Evolutionary conservation across 352 stramenopile genomes (phyloP).

Genomic region (Pythium dissimile): DNA sequence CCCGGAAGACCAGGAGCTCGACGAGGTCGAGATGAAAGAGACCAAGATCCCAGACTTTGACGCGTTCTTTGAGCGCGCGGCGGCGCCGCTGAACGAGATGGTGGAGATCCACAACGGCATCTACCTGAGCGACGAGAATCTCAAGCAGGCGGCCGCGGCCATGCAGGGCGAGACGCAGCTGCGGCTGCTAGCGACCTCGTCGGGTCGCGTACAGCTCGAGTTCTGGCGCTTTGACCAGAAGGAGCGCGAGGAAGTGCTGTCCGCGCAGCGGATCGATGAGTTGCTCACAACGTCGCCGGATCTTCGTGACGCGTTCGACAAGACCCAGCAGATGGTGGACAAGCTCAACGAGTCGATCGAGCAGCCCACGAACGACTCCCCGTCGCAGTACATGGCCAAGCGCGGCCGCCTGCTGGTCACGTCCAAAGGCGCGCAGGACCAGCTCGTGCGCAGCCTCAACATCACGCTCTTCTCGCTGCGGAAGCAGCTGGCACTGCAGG

Average conservation of each 20-base stretch:
- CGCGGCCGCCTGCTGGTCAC: conserved; percentile 34
- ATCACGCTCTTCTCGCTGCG: conserved; percentile 32
- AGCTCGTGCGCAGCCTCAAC: conserved; percentile 27
- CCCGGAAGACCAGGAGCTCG: conserved; percentile 23
- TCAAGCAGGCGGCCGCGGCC: conserved; percentile 41
- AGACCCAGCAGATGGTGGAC: conserved; percentile 20
- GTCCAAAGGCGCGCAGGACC: conserved; percentile 24
- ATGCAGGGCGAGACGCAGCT: conserved; percentile 50
- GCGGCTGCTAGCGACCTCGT: conserved; percentile 19
- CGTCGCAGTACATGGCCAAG: conserved; percentile 32
- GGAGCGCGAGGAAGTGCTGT: conserved; percentile 35
- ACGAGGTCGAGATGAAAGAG: conserved; percentile 23
- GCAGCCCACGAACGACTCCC: conserved; percentile 25
- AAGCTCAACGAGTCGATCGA: conserved; percentile 35
- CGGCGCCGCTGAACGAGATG: conserved; percentile 23
- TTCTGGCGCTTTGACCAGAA: conserved; percentile 51
- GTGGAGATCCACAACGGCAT: conserved; percentile 51
- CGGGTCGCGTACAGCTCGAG: conserved; percentile 24
- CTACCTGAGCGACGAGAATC: conserved; percentile 48
- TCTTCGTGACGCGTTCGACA: conserved; percentile 29
- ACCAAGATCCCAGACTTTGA: conserved; percentile 27
- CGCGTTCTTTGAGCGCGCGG: conserved; percentile 22
- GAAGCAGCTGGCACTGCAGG: conserved; percentile 38
- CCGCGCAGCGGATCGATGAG: conserved; percentile 20
- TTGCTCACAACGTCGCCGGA: conserved; percentile 9